A percentile compares a stretch with the other conserved stretches of the same genome.
These are phyloP conservation scores for Adansonia digitata DNA, from an alignment of 345 rosid species.

Conservation along the genomic window DNA sequence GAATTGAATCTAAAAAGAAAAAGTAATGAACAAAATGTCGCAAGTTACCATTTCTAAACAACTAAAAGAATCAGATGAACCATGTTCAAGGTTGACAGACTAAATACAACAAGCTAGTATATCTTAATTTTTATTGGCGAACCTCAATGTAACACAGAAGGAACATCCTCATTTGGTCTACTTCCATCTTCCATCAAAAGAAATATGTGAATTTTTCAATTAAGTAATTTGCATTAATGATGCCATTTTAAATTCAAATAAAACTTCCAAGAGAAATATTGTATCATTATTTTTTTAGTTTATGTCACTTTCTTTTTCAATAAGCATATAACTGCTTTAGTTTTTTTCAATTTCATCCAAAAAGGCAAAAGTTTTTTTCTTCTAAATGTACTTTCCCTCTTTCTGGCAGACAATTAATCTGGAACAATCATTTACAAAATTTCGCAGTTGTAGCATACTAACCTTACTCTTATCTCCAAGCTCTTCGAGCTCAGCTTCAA, in stretches of 20 bases:
- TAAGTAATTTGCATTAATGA: background rate
- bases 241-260: background rate
- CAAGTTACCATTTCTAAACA: background rate
- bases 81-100: background rate
- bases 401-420: slow-evolving; percentile 1
- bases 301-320: background rate
- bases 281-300: background rate
- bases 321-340: background rate
- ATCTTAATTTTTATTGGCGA: background rate
- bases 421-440: background rate
- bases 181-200: background rate
- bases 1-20: background rate
- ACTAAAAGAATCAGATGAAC: background rate
- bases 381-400: background rate
- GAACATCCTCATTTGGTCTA: background rate
- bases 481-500: slow-evolving; percentile 88
- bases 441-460: slow-evolving; percentile 7
- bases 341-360: background rate
- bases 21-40: background rate
- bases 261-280: background rate
- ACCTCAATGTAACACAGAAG: background rate
- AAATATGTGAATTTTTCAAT: background rate
- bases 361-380: background rate
- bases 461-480: slow-evolving; percentile 95
- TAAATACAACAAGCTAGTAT: background rate